These are phyloP conservation scores for Ampelomyces quisqualis DNA, from an alignment of 2,329 filamentous ascomycete species.

Conservation along the genomic window DNA sequence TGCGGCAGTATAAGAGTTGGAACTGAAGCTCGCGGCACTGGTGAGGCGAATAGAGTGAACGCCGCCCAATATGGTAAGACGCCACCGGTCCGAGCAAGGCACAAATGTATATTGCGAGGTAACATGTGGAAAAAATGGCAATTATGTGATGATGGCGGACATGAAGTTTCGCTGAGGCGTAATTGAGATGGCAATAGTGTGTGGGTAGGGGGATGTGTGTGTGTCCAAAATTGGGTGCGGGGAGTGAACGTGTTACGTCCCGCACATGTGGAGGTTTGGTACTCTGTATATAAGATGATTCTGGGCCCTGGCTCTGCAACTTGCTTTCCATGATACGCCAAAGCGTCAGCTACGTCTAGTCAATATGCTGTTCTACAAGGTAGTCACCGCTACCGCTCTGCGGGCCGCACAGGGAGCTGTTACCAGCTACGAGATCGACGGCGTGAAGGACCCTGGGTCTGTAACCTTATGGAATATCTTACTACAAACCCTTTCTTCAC, in stretches of 20 bases:
- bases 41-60: constrained; percentile 20
- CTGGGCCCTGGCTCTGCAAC: too few relatives aligned
- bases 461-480: too few relatives aligned
- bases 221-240: not conserved
- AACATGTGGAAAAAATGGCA: constrained; percentile 27
- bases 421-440: constrained; percentile 40
- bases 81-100: constrained; percentile 23
- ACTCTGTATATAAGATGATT: too few relatives aligned
- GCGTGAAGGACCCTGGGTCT: constrained; percentile 42
- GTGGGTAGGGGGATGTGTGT: not conserved
- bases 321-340: too few relatives aligned
- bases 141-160: constrained; percentile 20
- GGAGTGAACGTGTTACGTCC: not conserved
- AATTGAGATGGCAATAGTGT: not conserved
- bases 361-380: constrained; percentile 43
- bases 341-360: constrained; percentile 1
- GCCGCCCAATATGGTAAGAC: constrained; percentile 17
- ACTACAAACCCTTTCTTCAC: too few relatives aligned
- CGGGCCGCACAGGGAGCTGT: constrained; percentile 40
- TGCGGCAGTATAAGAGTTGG: constrained; percentile 27
- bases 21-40: constrained; percentile 18
- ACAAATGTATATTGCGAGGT: constrained; percentile 22
- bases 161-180: not conserved
- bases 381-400: constrained; percentile 37
- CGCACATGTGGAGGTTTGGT: not conserved